Conservation (phyloP, 352 stramenopile genomes). For the Globisporangium nodosum region DNA sequence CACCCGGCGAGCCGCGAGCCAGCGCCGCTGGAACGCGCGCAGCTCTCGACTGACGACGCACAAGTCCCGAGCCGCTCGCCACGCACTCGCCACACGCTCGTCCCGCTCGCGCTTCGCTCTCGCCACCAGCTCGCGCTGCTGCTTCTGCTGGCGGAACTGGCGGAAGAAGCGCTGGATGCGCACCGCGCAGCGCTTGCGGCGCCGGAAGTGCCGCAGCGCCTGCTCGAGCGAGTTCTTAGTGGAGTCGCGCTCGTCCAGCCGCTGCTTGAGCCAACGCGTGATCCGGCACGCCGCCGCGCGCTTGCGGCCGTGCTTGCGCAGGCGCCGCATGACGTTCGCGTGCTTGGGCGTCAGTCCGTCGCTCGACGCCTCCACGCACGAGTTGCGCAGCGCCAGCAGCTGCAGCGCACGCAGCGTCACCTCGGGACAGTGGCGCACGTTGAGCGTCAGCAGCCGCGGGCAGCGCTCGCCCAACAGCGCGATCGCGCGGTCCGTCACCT, state of each 20-base stretch:
- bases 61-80: constrained; percentile 22
- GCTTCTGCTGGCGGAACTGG: constrained; percentile 17
- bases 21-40: constrained; percentile 24
- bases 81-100: constrained; percentile 21
- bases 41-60: constrained; percentile 26
- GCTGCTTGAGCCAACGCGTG: constrained; percentile 37
- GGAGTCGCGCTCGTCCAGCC: constrained; percentile 23
- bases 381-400: constrained; percentile 29
- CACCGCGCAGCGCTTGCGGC: constrained; percentile 30
- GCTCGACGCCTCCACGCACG: constrained; percentile 25
- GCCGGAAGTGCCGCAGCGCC: constrained; percentile 34
- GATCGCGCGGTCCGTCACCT: constrained; percentile 54
- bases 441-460: constrained; percentile 28
- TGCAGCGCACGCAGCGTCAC: constrained; percentile 41
- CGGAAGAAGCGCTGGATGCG: constrained; percentile 56
- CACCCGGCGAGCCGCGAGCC: constrained; percentile 29
- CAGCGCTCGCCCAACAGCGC: constrained; percentile 18
- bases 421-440: constrained; percentile 59
- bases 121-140: constrained; percentile 20
- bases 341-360: constrained; percentile 50
- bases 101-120: constrained; percentile 19
- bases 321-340: constrained; percentile 15
- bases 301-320: constrained; percentile 7
- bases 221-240: constrained; percentile 36
- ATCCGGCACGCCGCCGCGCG: constrained; percentile 31